Evolutionary conservation across 2,329 filamentous ascomycete species (phyloP), one percentile per base, ranked within the genome.

Genomic region (Colletotrichum sp.): DNA sequence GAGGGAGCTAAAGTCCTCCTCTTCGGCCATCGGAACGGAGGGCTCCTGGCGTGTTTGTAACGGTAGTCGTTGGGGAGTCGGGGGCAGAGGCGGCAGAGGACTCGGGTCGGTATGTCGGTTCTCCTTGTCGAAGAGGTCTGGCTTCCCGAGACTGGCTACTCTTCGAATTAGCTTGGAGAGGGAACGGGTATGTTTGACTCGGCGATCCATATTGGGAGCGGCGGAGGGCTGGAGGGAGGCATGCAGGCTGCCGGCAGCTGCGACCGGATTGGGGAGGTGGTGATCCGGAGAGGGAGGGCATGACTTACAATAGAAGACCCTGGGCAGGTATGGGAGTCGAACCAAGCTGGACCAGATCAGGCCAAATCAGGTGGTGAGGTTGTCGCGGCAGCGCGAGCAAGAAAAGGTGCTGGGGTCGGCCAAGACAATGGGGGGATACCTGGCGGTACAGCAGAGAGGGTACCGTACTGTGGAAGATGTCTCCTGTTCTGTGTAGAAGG

Each of bases 1-100:
- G 77, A 98, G 87, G 78, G 93, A 92, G 86, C 92, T 94, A 84
- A 94, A 96, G 84, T 98, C 95, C 82, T 96, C 94, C 85, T 96
- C 94, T 79, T 98, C 95, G 74, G 94, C 94, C 95, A 98, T 98
- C 79, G 78, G 61, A 67, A 58, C 36, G 65, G 66, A 57, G 18
- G 48, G 30, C 32, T 63, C 61, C 21, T 55, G 71, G 18, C 55
- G 66, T 26, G 43, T 6, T 15, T 60, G 61, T 8, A 58, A 18
- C 16, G 61, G 69, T 43, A 15, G 5, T 55, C 18, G 67, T 15
- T 24, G 28, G 12, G 66, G 8, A 13, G n/a, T 64, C 21, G 58
- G 16, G 6, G 61, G 60, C 10, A 55, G 61, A 43, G 61, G 66
- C 48, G 61, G 66, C 48, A 52, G 61, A 15, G 69, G 60, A 34